phyloP scores from a whole-genome alignment of 164 flowering plant species.

The Vitis rupestris region DNA sequence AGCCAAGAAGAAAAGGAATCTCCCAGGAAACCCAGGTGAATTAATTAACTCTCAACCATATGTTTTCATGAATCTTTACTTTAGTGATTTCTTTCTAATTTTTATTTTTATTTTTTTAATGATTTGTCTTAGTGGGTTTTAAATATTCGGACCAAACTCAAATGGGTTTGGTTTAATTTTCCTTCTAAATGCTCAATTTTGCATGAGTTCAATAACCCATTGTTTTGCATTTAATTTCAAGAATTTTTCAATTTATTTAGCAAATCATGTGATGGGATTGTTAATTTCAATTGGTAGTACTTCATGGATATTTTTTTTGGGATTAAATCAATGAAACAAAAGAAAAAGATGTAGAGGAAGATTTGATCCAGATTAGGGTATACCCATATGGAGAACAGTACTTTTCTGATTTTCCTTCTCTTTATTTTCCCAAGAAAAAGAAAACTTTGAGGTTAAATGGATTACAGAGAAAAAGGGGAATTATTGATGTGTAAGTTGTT shows the following conservation, averaged over 20 bases:
- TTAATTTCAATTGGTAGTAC: too few species aligned
- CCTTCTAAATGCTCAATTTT: background rate
- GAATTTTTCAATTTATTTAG: too few species aligned
- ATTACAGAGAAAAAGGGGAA: slow-evolving; percentile 7
- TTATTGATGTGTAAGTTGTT: slow-evolving; percentile 14
- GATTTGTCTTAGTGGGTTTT: background rate
- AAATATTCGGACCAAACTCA: background rate
- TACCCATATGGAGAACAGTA: background rate
- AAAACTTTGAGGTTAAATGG: background rate
- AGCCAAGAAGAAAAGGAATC: slow-evolving; percentile 31
- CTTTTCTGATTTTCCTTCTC: background rate
- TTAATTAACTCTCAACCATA: too few species aligned
- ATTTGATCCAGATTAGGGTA: too few species aligned
- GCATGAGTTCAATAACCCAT: background rate
- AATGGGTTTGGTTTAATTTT: background rate
- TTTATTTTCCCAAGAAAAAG: background rate
- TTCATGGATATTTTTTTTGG: too few species aligned
- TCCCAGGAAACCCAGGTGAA: slow-evolving; percentile 38
- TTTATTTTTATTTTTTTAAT: background rate
- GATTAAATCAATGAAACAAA: too few species aligned
- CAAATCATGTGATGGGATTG: too few species aligned
- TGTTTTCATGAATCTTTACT: background rate
- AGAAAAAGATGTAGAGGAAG: too few species aligned
- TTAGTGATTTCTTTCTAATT: background rate
- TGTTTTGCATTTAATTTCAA: background rate